A percentile compares a stretch with the other conserved stretches of the same genome.
Evolutionary conservation across 768 basidiomycete species (phyloP).

Genomic region (Collybiopsis luxurians): DNA sequence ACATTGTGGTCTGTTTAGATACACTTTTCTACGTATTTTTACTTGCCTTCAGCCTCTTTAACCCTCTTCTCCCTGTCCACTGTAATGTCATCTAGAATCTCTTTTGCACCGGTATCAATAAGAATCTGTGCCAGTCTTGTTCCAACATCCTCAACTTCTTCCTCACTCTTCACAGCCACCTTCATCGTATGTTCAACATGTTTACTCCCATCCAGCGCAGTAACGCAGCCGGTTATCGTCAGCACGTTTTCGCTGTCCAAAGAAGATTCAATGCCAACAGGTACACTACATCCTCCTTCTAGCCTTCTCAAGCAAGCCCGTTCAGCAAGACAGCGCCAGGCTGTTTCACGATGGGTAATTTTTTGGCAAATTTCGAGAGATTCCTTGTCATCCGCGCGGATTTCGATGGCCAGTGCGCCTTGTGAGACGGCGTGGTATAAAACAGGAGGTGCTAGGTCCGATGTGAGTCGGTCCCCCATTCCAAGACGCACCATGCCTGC

Average conservation of each 20-base stretch:
- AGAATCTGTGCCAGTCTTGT: constrained; percentile 60
- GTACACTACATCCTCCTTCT: constrained; percentile 97
- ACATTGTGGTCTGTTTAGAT: constrained; percentile 8
- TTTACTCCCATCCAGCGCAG: constrained; percentile 67
- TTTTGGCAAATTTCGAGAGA: constrained; percentile 61
- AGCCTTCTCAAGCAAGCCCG: constrained; percentile 84
- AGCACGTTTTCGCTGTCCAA: constrained; percentile 43
- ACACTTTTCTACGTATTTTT: constrained; percentile 13
- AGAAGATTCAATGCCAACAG: constrained; percentile 76
- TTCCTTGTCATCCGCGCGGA: constrained; percentile 62
- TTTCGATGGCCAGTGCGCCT: constrained; percentile 88
- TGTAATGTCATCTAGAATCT: constrained; percentile 84
- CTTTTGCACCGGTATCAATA: constrained; percentile 67
- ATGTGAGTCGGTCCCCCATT: constrained; percentile 70
- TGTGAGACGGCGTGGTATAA: constrained; percentile 92
- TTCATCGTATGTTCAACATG: constrained; percentile 69
- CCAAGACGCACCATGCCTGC: constrained; percentile 86
- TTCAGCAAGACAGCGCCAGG: constrained; percentile 80
- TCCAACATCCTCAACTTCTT: constrained; percentile 72
- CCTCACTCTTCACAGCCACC: constrained; percentile 44
- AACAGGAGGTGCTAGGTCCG: constrained; percentile 69
- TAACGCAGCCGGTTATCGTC: constrained; percentile 78
- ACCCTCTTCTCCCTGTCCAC: constrained; percentile 53
- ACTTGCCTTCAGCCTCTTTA: constrained; percentile 34
- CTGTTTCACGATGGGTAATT: constrained; percentile 74